phyloP scores from a whole-genome alignment of 495 filamentous ascomycete species.

The Neurospora sp. region DNA sequence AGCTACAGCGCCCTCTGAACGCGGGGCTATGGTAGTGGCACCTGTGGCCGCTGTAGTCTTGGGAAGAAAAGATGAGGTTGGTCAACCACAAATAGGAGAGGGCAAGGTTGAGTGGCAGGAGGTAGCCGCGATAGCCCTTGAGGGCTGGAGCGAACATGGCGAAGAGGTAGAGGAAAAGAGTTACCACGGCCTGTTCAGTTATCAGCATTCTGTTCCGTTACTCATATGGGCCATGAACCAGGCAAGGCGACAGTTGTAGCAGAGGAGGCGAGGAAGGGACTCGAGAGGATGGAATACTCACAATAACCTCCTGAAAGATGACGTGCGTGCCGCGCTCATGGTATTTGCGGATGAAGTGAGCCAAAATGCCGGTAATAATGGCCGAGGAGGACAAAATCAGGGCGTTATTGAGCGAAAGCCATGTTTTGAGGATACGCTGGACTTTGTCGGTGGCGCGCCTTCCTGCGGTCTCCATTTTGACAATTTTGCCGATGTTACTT shows the following conservation, averaged over 20 bases:
- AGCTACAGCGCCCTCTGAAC: slow-evolving; percentile 2
- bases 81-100: slow-evolving; percentile 27
- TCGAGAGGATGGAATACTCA: slow-evolving; percentile 1
- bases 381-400: slow-evolving; percentile 18
- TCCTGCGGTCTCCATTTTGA: background rate
- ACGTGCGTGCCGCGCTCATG: slow-evolving; percentile 10
- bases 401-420: slow-evolving; percentile 14
- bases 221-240: background rate
- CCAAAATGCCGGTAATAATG: slow-evolving; percentile 17
- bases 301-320: slow-evolving; percentile 18
- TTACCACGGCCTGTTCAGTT: slow-evolving; percentile 8
- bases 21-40: slow-evolving; percentile 10
- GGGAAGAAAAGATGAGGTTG: slow-evolving; percentile 19
- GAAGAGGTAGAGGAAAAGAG: slow-evolving; percentile 17
- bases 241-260: background rate
- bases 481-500: background rate
- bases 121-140: slow-evolving; percentile 21
- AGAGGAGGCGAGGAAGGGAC: background rate
- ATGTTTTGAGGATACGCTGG: slow-evolving; percentile 4
- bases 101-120: slow-evolving; percentile 17
- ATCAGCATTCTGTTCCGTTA: background rate
- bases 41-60: slow-evolving; percentile 13
- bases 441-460: background rate
- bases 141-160: slow-evolving; percentile 13
- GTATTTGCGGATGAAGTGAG: slow-evolving; percentile 14